phyloP scores from a whole-genome alignment of 2,329 filamentous ascomycete species.

The Pseudocercospora fijiensis region DNA sequence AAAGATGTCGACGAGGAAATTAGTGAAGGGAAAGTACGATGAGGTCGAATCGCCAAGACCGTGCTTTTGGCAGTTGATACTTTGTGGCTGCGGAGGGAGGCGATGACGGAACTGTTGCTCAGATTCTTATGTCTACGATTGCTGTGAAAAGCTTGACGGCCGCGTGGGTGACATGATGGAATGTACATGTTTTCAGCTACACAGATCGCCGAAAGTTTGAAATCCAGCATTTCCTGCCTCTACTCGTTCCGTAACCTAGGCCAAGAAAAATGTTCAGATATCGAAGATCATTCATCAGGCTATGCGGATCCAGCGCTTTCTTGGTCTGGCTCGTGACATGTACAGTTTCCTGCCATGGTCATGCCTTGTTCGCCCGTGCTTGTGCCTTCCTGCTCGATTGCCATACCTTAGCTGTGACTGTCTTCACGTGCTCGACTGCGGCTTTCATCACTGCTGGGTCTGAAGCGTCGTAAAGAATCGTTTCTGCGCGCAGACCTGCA shows the following conservation, averaged over 20 bases:
- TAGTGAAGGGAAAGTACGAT: background rate
- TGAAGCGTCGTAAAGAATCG: slow-evolving; percentile 77
- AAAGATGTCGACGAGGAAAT: background rate
- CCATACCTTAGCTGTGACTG: slow-evolving; percentile 82
- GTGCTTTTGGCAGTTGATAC: slow-evolving; percentile 9
- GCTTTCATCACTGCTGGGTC: slow-evolving; percentile 68
- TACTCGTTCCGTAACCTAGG: background rate
- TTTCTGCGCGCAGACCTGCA: slow-evolving; percentile 60
- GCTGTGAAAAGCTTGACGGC: no score
- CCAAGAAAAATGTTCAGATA: background rate
- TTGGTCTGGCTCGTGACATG: slow-evolving; percentile 85
- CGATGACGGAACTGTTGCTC: background rate
- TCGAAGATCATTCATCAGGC: slow-evolving; percentile 92
- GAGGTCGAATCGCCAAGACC: background rate
- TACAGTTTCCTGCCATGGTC: slow-evolving; percentile 78
- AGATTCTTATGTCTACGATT: no score
- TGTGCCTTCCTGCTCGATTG: slow-evolving; percentile 87
- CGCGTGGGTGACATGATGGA: background rate
- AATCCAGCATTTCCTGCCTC: background rate
- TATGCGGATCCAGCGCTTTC: slow-evolving; percentile 74
- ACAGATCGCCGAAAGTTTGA: background rate
- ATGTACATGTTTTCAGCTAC: background rate
- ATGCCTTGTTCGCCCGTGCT: slow-evolving; percentile 87
- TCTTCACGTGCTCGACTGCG: slow-evolving; percentile 77
- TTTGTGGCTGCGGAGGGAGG: slow-evolving; percentile 24